Evolutionary conservation across 169 alveolate genomes (phyloP).

Genomic region (Babesia ovata): DNA sequence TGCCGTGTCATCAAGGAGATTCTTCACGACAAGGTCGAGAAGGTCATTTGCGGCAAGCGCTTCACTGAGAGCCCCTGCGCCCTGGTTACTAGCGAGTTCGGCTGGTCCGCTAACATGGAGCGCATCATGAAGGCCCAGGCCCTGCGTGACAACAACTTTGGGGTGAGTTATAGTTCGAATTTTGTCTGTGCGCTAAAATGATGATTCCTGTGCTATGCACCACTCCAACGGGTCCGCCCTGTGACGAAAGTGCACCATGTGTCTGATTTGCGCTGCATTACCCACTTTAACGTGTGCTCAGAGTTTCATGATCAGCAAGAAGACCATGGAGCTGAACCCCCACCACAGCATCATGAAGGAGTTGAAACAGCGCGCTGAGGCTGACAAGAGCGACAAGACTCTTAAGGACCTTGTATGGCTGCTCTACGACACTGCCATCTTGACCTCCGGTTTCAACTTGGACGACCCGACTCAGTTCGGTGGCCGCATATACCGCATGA

Average conservation of each 20-base stretch:
- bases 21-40: constrained; percentile 98
- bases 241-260: constrained; percentile 51
- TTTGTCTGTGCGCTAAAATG: constrained; percentile 7
- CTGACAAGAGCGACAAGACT: constrained; percentile 97
- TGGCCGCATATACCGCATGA: constrained; percentile 98
- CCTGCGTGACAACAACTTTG: constrained; percentile 96
- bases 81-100: constrained; percentile 97
- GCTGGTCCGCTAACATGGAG: constrained; percentile 99
- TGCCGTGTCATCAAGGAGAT: constrained; percentile 97
- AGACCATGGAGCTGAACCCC: constrained; percentile 99
- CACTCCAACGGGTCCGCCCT: constrained; percentile 58
- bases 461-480: constrained; percentile 99
- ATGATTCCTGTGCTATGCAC: constrained; percentile 72
- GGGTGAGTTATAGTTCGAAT: constrained; percentile 71
- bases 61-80: constrained; percentile 98
- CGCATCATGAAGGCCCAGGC: constrained; percentile 99
- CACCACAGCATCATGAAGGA: constrained; percentile 95
- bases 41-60: constrained; percentile 94
- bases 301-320: constrained; percentile 94
- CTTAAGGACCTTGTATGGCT: constrained; percentile 99
- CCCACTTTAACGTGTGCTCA: constrained; percentile 1
- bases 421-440: constrained; percentile 96
- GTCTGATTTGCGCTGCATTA: constrained; percentile 5
- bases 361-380: constrained; percentile 93
- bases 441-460: constrained; percentile 98